These are phyloP conservation scores for Fusarium tuaranense DNA, from an alignment of 2,329 filamentous ascomycete species.

Conservation along the genomic window DNA sequence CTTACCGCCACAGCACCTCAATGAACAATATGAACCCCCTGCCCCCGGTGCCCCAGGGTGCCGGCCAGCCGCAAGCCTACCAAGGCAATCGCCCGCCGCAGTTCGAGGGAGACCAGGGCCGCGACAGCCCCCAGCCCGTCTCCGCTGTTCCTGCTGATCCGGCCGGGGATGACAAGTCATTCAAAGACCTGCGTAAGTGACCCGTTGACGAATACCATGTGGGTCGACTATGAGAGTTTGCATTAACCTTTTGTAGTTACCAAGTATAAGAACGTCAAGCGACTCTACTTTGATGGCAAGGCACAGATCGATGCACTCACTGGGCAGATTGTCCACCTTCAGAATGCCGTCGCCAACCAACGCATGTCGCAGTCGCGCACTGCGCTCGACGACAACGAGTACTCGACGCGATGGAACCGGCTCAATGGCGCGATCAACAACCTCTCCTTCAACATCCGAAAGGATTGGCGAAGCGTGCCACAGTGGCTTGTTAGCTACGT, in stretches of 20 bases:
- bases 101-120: slow-evolving; percentile 64
- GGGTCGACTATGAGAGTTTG: not conserved
- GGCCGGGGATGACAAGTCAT: slow-evolving; percentile 64
- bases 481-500: slow-evolving; percentile 83
- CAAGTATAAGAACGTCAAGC: slow-evolving; percentile 99
- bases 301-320: slow-evolving; percentile 90
- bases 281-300: slow-evolving; percentile 96
- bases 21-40: slow-evolving; percentile 58
- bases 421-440: slow-evolving; percentile 96
- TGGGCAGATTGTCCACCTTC: slow-evolving; percentile 89
- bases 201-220: not conserved
- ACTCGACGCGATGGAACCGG: slow-evolving; percentile 87
- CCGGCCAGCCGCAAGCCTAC: slow-evolving; percentile 51
- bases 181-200: slow-evolving; percentile 68
- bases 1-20: slow-evolving; percentile 64
- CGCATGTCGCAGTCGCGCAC: slow-evolving; percentile 94
- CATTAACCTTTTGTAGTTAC: slow-evolving; percentile 68
- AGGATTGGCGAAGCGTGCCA: slow-evolving; percentile 89
- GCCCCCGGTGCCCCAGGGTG: slow-evolving; percentile 52
- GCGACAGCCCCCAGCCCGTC: slow-evolving; percentile 68
- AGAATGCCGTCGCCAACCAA: slow-evolving; percentile 98
- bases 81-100: slow-evolving; percentile 55
- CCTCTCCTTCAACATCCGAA: slow-evolving; percentile 93
- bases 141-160: slow-evolving; percentile 49
- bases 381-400: slow-evolving; percentile 95